phyloP scores from a whole-genome alignment of 139 green algal species.

The Trebouxia sp. region DNA sequence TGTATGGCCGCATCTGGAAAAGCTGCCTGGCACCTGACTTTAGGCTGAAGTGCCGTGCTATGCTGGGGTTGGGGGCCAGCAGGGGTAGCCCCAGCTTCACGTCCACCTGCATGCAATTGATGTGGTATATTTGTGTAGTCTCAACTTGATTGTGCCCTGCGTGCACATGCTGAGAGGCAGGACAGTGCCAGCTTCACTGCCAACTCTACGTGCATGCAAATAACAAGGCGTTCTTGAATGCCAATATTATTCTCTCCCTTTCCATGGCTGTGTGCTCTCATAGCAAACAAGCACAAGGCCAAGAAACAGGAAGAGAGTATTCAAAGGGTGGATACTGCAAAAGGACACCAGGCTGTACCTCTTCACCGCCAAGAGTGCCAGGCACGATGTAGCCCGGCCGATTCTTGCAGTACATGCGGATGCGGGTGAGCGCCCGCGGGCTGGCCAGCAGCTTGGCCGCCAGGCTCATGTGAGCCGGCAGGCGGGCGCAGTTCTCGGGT shows the following conservation, averaged over 20 bases:
- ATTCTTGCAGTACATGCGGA: slow-evolving; percentile 42
- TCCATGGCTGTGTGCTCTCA: too few relatives aligned
- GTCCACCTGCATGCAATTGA: slow-evolving; percentile 48
- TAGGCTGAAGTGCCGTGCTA: slow-evolving; percentile 31
- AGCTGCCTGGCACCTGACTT: slow-evolving; percentile 49
- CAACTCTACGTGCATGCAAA: too few relatives aligned
- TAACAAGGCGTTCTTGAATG: too few relatives aligned
- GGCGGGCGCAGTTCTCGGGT: slow-evolving; percentile 58
- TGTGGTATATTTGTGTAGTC: too few relatives aligned
- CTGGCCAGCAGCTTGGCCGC: slow-evolving; percentile 52
- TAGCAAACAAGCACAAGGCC: too few relatives aligned
- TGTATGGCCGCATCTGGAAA: slow-evolving; percentile 27
- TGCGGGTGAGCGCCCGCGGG: slow-evolving; percentile 53
- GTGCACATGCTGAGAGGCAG: too few relatives aligned
- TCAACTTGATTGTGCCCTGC: too few relatives aligned
- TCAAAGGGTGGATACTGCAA: neutral
- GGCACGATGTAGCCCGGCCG: slow-evolving; percentile 64
- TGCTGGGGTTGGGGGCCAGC: slow-evolving; percentile 42
- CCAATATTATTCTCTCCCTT: too few relatives aligned
- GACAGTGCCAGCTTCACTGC: too few relatives aligned
- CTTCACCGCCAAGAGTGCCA: slow-evolving; percentile 17
- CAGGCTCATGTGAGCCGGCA: slow-evolving; percentile 58
- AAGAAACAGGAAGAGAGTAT: too few relatives aligned
- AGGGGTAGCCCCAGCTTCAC: slow-evolving; percentile 56
- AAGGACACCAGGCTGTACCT: neutral